Conservation (phyloP, 306 rosid species). For the Quercus rubra region DNA sequence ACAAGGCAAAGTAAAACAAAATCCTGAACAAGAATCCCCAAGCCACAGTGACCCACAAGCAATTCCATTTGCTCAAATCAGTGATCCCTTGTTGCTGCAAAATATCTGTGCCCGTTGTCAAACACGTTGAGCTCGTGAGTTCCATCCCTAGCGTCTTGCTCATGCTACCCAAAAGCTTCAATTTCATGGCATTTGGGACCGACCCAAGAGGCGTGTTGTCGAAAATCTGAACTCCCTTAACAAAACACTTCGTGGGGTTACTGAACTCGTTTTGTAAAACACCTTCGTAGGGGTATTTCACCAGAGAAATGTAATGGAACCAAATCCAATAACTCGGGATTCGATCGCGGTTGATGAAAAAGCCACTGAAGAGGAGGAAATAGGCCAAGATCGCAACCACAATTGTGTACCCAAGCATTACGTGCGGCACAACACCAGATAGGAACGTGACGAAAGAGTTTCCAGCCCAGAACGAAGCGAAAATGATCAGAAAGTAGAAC, state of each 20-base stretch:
- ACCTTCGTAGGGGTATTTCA: conserved; percentile 80
- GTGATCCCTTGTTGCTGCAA: conserved; percentile 63
- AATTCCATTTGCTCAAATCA: conserved; percentile 81
- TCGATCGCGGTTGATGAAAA: conserved; percentile 78
- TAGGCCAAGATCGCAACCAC: conserved; percentile 88
- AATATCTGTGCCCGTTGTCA: conserved; percentile 73
- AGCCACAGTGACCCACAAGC: conserved; percentile 75
- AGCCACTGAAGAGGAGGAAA: conserved; percentile 89
- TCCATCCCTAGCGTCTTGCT: conserved; percentile 58
- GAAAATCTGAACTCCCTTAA: conserved; percentile 77
- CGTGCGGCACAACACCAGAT: conserved; percentile 92
- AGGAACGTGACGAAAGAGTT: conserved; percentile 85
- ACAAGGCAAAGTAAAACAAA: conserved; percentile 63
- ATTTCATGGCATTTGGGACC: conserved; percentile 41
- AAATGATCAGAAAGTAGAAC: conserved; percentile 62
- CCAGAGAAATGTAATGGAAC: conserved; percentile 85
- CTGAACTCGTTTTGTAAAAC: conserved; percentile 78
- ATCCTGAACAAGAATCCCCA: conserved; percentile 96
- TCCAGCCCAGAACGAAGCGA: conserved; percentile 89
- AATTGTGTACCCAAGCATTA: conserved; percentile 82
- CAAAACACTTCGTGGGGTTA: conserved; percentile 57
- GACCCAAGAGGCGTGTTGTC: conserved; percentile 62
- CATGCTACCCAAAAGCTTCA: conserved; percentile 62
- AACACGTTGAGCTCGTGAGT: conserved; percentile 65
- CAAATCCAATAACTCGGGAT: conserved; percentile 89